Evolutionary conservation across 768 basidiomycete species (phyloP), one percentile per base, ranked within the genome.

Genomic region (Kwoniella sp.): DNA sequence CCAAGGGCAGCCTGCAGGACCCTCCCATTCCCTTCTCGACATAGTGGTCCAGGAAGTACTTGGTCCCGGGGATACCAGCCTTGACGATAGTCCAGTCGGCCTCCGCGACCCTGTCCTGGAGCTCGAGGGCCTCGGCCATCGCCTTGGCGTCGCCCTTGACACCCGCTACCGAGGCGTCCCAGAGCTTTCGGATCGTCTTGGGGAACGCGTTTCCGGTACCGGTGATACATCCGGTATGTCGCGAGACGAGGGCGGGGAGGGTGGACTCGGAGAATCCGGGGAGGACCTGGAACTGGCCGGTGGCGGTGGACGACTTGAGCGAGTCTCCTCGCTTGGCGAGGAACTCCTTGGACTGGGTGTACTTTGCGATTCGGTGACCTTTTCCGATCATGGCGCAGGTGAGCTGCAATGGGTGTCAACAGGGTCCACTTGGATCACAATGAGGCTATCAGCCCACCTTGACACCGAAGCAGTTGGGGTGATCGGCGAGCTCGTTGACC

Each of bases 361-460:
- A 76, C 3, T 82, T 80, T 11, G 84, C 80, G 37, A 90, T 77
- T 15, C 88, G 83, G 47, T 85, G 83, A 38, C 88, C 82, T 72
- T 89, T 91, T 19, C 88, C 87, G 51, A 91, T 82, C 61, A 83
- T 85, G 4, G 85, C 88, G 69, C 88, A 89, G 27, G 89, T 89
- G 20, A 91, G 79, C 75, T n/a, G n/a, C n/a, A n/a, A n/a, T n/a
- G n/a, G n/a, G 87, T 41, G 20, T 8, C 9, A 25, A n/a, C 5
- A 42, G 40, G 26, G 22, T n/a, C n/a, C n/a, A n/a, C n/a, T n/a
- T n/a, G n/a, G n/a, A n/a, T 46, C 33, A 65, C 65, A n/a, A n/a
- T n/a, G n/a, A n/a, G 51, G n/a, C n/a, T n/a, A n/a, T n/a, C n/a
- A n/a, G n/a, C n/a, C n/a, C n/a, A n/a, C n/a, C n/a, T 77, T 90